Base-by-base conservation (phyloP, 768 basidiomycete genomes). In the Cyclocybe cylindracea region DNA sequence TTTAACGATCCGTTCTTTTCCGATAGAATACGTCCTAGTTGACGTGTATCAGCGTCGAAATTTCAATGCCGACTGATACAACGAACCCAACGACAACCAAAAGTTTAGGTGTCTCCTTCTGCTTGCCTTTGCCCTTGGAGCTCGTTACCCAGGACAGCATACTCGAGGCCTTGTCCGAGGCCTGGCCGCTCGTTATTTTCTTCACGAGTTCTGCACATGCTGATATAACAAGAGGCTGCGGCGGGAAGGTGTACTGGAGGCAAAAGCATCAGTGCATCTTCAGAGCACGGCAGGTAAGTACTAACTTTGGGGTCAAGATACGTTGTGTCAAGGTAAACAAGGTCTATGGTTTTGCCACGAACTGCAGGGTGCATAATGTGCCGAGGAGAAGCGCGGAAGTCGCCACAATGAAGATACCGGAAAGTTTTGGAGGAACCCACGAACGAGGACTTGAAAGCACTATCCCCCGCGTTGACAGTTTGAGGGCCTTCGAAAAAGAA, bases 1-100 rank as follows among this genome's bases (percentile, higher is more conserved):
- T 81, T 98, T 97, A 37, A 97, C 94, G 37, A 98, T 89, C 18
- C 97, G 85, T 68, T 99, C 97, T 67, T 99, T 99, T 37, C 97
- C 97, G 44, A 98, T 93, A 0, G 92, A 92, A 69, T 99, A 99
- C 0, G 97, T 98, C 8, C 94, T 93, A 35, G 38, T 47, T 36
- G 40, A 24, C n/a, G 13, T 19, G 10, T 51, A 24, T 45, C 39
- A 39, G 24, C 37, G 35, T 44, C 19, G 13, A 41, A 44, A 50
- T 38, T 18, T 24, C 41, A 1, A 37, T 50, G 35, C 24, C 11
- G 18, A 50, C 35, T 40, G 5, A 43, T 35, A 35, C 52, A 18
- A 62, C 77, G 3, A 63, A 91, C 91, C 91, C 91, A 10, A 93
- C 81, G 33, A 91, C 79, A 49, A 94, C 75, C 10, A 92, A 40